Evolutionary conservation across 345 rosid species (phyloP).

Genomic region (Rhizophora apiculata): DNA sequence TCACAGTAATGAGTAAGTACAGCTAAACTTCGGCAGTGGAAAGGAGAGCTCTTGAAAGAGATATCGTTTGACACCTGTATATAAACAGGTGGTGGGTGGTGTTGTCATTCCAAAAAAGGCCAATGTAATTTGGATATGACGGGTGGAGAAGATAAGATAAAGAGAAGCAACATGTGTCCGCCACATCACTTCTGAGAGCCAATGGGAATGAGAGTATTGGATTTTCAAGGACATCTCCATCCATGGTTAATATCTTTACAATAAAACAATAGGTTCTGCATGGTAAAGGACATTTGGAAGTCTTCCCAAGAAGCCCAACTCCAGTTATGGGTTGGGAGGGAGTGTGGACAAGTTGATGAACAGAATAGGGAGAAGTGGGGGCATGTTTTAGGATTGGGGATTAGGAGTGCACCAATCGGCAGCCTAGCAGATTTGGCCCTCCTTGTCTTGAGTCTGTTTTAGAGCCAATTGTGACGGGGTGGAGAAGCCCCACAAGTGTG

Average conservation of each 20-base stretch:
- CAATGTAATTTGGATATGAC: constrained; percentile 21
- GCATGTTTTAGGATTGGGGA: constrained; percentile 5
- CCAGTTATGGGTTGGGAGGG: constrained; percentile 27
- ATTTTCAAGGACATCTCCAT: constrained; percentile 43
- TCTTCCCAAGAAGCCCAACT: constrained; percentile 17
- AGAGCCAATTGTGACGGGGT: too few species aligned
- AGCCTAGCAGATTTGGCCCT: too few species aligned
- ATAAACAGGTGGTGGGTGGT: constrained; percentile 13
- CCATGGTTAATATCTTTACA: not conserved
- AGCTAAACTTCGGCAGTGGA: not conserved
- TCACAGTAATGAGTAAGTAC: not conserved
- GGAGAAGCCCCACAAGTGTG: too few species aligned
- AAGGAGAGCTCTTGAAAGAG: constrained; percentile 14
- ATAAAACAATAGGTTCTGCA: not conserved
- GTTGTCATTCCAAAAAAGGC: constrained; percentile 8
- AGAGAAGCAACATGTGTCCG: constrained; percentile 29
- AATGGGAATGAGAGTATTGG: constrained; percentile 45
- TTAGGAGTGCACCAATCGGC: not conserved
- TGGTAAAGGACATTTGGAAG: constrained; percentile 31
- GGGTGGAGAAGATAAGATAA: constrained; percentile 54
- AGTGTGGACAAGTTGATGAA: not conserved
- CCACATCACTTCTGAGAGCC: constrained; percentile 51
- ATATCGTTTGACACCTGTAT: constrained; percentile 22
- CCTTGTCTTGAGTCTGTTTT: too few species aligned
- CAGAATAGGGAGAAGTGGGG: constrained; percentile 24